Conservation (phyloP, 805 yeast species). For the Cyberlindnera suaveolens region DNA sequence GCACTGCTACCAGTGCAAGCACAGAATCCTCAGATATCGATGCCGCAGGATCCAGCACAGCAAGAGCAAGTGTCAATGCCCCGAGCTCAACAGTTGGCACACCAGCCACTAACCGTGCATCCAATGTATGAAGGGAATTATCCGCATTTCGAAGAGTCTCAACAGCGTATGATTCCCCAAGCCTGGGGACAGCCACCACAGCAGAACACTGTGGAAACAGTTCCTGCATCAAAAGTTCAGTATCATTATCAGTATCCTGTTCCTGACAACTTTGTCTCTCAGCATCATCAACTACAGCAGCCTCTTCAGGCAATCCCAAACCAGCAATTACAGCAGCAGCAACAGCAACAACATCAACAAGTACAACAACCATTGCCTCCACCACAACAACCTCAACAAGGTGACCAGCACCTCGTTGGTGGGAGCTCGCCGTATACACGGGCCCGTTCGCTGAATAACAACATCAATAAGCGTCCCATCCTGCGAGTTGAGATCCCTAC, state of each 20-base stretch:
- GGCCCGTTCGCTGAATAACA: conserved; percentile 20
- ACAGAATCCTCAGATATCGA: background rate
- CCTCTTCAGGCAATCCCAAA: background rate
- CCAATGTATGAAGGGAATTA: background rate
- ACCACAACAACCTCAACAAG: conserved; percentile 5
- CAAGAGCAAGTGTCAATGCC: conserved; percentile 1
- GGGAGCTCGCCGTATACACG: conserved; percentile 11
- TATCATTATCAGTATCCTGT: conserved; percentile 5
- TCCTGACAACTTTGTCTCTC: conserved; percentile 2
- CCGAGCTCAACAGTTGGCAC: background rate
- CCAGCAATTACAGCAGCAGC: conserved; percentile 4
- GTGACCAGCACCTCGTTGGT: background rate
- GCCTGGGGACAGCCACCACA: conserved; percentile 8
- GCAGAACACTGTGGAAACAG: conserved; percentile 2
- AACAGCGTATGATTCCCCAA: conserved; percentile 2
- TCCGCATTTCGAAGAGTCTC: conserved; percentile 1
- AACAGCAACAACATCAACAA: conserved; percentile 6
- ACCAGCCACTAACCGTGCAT: background rate
- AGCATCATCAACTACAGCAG: conserved; percentile 1
- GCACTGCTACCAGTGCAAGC: background rate
- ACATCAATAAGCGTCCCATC: conserved; percentile 20
- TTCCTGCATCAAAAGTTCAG: conserved; percentile 4
- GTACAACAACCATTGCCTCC: conserved; percentile 1
- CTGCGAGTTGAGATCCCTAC: conserved; percentile 24
- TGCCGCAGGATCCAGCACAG: background rate